Conservation (phyloP, 139 green algal species). For the Chlamydomonas asymmetrica region DNA sequence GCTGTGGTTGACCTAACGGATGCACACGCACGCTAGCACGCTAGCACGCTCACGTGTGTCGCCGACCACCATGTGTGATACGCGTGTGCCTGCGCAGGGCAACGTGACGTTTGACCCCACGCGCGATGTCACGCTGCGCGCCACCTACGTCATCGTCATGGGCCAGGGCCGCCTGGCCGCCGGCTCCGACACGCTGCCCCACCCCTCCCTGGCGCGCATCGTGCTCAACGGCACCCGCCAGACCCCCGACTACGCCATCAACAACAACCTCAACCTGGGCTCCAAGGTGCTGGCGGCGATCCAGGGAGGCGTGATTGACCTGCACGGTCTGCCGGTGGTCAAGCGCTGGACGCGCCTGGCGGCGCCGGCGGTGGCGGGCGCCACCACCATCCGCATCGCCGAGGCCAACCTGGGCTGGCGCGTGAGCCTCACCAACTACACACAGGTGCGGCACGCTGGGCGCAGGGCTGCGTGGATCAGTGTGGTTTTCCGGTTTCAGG, state of each 20-base stretch:
- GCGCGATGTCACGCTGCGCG: constrained; percentile 13
- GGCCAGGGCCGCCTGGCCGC: constrained; percentile 10
- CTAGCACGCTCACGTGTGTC: too few relatives aligned
- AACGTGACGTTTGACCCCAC: constrained; percentile 22
- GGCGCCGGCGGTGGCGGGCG: constrained; percentile 22
- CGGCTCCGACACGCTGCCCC: constrained; percentile 2
- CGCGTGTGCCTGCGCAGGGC: too few relatives aligned
- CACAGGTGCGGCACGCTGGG: too few relatives aligned
- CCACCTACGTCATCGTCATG: constrained; percentile 28
- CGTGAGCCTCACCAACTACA: constrained; percentile 12
- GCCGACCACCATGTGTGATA: too few relatives aligned
- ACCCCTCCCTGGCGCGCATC: constrained; percentile 2
- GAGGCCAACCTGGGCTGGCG: constrained; percentile 33
- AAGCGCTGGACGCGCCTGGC: constrained; percentile 47
- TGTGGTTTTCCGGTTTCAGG: too few relatives aligned
- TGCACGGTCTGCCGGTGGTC: constrained; percentile 40
- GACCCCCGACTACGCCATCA: constrained; percentile 24
- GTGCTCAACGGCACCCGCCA: constrained; percentile 2
- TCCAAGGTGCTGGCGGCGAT: constrained; percentile 34
- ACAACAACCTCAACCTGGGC: constrained; percentile 24
- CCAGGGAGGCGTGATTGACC: constrained; percentile 32
- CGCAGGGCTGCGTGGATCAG: too few relatives aligned
- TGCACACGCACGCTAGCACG: too few relatives aligned
- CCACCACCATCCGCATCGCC: constrained; percentile 20
- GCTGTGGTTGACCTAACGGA: too few relatives aligned